These are phyloP conservation scores for Samsoniella hepiali DNA, from an alignment of 2,329 filamentous ascomycete species.

Conservation along the genomic window DNA sequence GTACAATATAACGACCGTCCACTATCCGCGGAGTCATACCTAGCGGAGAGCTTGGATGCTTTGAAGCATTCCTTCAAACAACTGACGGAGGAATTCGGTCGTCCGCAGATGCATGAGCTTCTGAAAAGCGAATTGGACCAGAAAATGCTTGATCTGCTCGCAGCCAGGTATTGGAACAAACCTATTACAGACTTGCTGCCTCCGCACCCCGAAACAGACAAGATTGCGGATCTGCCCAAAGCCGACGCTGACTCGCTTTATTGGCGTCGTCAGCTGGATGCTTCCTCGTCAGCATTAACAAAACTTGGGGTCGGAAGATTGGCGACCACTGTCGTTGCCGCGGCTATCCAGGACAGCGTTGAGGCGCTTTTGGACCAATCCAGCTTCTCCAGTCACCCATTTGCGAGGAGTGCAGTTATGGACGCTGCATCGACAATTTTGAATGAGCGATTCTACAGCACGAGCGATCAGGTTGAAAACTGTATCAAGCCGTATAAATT, in stretches of 20 bases:
- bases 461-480: conserved; percentile 95
- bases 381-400: conserved; percentile 86
- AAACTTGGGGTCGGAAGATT: conserved; percentile 91
- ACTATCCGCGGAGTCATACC: conserved; percentile 90
- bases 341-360: conserved; percentile 80
- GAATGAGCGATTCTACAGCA: conserved; percentile 93
- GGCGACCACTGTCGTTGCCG: conserved; percentile 86
- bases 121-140: conserved; percentile 93
- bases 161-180: conserved; percentile 95
- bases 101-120: conserved; percentile 82
- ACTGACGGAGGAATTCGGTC: conserved; percentile 85
- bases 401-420: conserved; percentile 86
- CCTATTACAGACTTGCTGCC: conserved; percentile 79
- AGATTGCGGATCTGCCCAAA: conserved; percentile 74
- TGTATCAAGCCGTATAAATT: conserved; percentile 99
- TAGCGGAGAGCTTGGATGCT: conserved; percentile 88
- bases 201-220: conserved; percentile 64
- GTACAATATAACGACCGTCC: conserved; percentile 98
- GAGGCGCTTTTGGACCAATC: conserved; percentile 75
- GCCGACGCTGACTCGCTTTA: conserved; percentile 81
- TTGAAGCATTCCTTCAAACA: conserved; percentile 99
- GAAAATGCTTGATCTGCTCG: conserved; percentile 86
- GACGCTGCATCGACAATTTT: conserved; percentile 87
- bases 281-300: conserved; percentile 83
- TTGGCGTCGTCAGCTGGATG: conserved; percentile 93